Base-by-base conservation (phyloP, 257 asterid species). In the Przewalskia tangutica region DNA sequence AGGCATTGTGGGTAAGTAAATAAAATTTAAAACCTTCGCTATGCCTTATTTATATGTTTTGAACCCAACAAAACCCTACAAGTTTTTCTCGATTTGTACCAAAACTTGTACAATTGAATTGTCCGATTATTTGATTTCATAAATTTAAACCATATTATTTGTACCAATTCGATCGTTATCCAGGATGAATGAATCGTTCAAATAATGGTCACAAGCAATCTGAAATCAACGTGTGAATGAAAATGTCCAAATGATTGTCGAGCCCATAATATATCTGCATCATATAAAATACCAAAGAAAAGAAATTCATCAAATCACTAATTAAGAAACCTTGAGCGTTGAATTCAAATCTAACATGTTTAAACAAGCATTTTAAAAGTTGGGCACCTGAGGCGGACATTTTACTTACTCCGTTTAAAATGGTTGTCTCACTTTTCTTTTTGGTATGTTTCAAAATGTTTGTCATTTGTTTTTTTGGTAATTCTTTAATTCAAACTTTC, bases 251-350 rank as follows among this genome's bases (percentile, higher is more conserved):
- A 88, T 63, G 94, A 94, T 82, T 87, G 77, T 63, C 87, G 86
- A 27, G 90, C 67, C 94, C 94, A 91, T 88, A 91, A 82, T 55
- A 91, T 82, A 83, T 91, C 93, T 36, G 92, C 89, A 79, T 91
- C 93, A 94, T 23, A 23, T 89, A 83, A 40, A 8, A 14, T 17
- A 2, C 3, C 6, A 38, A 64, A 81, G 44, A 73, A 32, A 17
- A 27, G 63, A 40, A 42, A 58, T 64, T 32, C 20, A 32, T 64
- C 12, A 64, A 14, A 32, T 64, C 71, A 23, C 27, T 23, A 23
- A 32, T 11, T 0, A 32, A 34, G 10, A 63, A 42, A 12, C 20
- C 27, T 23, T 23, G 27, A 23, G 27, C 27, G 27, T 23, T 23
- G 27, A 1, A 23, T 23, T 23, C 27, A 23, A 23, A 23, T 23